Evolutionary conservation across 176 grass and related monocot genomes (phyloP).

Genomic region (Eragrostis curvula): DNA sequence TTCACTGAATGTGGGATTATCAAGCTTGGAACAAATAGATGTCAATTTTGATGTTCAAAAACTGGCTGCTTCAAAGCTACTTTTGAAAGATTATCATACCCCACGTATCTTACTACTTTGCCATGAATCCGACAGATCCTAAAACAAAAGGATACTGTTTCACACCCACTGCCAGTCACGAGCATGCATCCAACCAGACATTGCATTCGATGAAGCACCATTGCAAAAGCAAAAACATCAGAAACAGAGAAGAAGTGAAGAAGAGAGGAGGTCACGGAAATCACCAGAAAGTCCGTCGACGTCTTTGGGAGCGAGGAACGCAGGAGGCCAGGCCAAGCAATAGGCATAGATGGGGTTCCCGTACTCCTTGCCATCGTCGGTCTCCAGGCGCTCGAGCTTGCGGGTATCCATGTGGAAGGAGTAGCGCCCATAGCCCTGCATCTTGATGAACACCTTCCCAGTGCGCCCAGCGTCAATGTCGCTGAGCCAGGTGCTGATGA

Average conservation of each 20-base stretch:
- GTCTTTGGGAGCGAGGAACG: not conserved
- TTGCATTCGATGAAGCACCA: not conserved
- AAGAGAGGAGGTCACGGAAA: not conserved
- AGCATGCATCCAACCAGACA: not conserved
- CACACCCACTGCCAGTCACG: too few species aligned
- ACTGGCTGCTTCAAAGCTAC: too few species aligned
- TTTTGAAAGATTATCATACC: too few species aligned
- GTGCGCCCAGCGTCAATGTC: constrained; percentile 19
- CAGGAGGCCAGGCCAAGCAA: not conserved
- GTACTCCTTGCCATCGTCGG: not conserved
- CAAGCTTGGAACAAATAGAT: too few species aligned
- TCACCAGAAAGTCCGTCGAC: not conserved
- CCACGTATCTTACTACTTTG: too few species aligned
- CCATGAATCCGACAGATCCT: too few species aligned
- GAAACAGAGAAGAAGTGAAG: not conserved
- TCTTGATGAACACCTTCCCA: constrained; percentile 27
- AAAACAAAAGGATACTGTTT: too few species aligned
- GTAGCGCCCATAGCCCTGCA: not conserved
- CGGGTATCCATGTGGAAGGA: constrained; percentile 7
- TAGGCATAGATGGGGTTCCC: constrained; percentile 24
- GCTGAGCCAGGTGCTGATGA: not conserved
- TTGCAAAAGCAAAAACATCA: not conserved
- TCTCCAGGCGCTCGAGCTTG: constrained; percentile 13
- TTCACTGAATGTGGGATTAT: too few species aligned
- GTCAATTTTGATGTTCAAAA: too few species aligned